Evolutionary conservation across 2,329 filamentous ascomycete species (phyloP).

Genomic region (Neopestalotiopsis rosae): DNA sequence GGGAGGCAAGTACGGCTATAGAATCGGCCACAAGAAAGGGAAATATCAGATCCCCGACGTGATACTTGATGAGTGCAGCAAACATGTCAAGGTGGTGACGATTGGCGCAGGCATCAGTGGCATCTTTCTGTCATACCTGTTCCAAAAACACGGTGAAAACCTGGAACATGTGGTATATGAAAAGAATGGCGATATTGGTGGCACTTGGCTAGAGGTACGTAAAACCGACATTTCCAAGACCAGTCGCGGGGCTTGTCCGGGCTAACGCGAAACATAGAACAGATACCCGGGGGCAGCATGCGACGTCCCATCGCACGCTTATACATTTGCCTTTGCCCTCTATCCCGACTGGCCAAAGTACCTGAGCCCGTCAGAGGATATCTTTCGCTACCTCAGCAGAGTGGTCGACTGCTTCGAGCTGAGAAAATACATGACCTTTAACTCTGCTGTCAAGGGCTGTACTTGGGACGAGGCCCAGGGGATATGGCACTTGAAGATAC

Average conservation of each 20-base stretch:
- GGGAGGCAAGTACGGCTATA: background rate
- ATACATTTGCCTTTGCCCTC: background rate
- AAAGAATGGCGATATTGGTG: constrained; percentile 13
- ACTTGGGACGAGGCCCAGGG: constrained; percentile 2
- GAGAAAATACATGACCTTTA: background rate
- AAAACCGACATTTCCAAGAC: background rate
- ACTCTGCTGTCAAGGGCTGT: background rate
- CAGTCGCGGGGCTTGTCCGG: background rate
- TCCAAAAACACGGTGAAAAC: background rate
- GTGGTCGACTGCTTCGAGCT: background rate
- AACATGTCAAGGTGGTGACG: background rate
- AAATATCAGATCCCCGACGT: background rate
- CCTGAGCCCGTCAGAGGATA: background rate
- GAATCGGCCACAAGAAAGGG: background rate
- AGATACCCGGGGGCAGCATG: constrained; percentile 7
- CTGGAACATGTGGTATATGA: background rate
- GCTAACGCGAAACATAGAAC: background rate
- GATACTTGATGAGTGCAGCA: background rate
- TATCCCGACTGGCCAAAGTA: background rate
- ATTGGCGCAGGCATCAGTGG: constrained; percentile 2
- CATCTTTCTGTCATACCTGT: background rate
- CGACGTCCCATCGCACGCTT: constrained; percentile 6
- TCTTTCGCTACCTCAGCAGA: background rate
- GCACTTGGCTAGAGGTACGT: constrained; percentile 8
- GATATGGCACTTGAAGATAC: background rate